Evolutionary conservation across 768 basidiomycete species (phyloP), one percentile per base, ranked within the genome.

Genomic region (Naganishia randhawae): DNA sequence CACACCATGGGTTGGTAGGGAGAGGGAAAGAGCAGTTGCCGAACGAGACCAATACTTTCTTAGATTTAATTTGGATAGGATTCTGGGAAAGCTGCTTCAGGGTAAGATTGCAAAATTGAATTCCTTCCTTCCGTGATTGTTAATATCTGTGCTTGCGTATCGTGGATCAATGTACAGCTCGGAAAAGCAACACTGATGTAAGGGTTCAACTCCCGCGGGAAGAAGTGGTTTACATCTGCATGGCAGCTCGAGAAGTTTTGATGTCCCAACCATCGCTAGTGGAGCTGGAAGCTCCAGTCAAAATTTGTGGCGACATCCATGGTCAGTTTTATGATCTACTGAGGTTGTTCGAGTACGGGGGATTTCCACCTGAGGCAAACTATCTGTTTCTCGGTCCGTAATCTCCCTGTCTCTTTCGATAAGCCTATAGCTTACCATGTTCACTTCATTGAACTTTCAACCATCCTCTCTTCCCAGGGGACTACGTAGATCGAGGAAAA

Each of bases 251-350:
- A 22, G 61, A 63, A 25, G 61, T 63, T 25, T 25, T 63, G 32
- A 42, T 63, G 41, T 42, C 39, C 39, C 61, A 63, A 25, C 61
- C 61, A 8, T 42, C 39, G 9, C 25, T 63, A 10, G 61, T 63
- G 25, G 41, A 63, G 45, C 41, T 63, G 11, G 61, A 63, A 22
- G 61, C 61, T 14, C 61, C 61, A 10, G 61, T 63, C 39, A 63
- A 50, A 25, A 45, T 63, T 81, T 98, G 96, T 80, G 95, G 95
- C 93, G 95, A 98, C 81, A 97, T 98, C 75, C 96, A 98, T 75
- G 95, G 96, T 71, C 96, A 99, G 84, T 99, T 98, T 83, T 97
- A 97, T 81, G 95, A 99, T 83, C 86, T 99, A 50, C 85, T 99
- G 74, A 89, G 95, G 75, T 85, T 99, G 71, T 99, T 99, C 81